These are phyloP conservation scores for Dioscorea zingiberensis DNA, from an alignment of 106 monocot species.

Conservation along the genomic window DNA sequence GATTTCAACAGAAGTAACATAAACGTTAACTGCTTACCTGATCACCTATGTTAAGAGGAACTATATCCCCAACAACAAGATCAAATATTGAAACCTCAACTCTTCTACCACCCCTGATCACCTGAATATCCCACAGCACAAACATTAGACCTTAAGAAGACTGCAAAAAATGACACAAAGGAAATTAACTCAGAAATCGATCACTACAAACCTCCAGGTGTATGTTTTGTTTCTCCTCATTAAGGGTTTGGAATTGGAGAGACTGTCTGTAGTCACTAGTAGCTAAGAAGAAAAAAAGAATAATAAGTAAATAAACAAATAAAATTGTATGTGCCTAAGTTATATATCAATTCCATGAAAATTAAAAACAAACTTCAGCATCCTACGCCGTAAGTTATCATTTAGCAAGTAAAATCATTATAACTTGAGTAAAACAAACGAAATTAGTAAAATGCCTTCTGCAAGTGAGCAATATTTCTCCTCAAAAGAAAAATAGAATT, in stretches of 20 bases:
- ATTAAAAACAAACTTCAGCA: no score
- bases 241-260: conserved; percentile 78
- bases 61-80: conserved; percentile 80
- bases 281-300: conserved; percentile 28
- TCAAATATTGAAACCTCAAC: conserved; percentile 76
- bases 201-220: conserved; percentile 58
- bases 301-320: background rate
- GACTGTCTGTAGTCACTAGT: conserved; percentile 78
- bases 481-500: no score
- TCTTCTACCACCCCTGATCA: conserved; percentile 80
- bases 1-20: background rate
- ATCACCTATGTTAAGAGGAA: conserved; percentile 76
- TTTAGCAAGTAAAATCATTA: no score
- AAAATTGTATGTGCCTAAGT: background rate
- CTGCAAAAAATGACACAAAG: background rate
- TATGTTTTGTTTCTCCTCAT: conserved; percentile 82
- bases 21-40: conserved; percentile 17
- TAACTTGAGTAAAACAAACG: no score
- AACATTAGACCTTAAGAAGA: background rate
- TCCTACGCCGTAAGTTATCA: no score
- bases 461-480: no score
- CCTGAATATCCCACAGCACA: conserved; percentile 8
- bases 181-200: conserved; percentile 1
- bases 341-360: no score
- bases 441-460: no score